Evolutionary conservation across 352 stramenopile species (phyloP).

Genomic region (Peronospora belbahrii): DNA sequence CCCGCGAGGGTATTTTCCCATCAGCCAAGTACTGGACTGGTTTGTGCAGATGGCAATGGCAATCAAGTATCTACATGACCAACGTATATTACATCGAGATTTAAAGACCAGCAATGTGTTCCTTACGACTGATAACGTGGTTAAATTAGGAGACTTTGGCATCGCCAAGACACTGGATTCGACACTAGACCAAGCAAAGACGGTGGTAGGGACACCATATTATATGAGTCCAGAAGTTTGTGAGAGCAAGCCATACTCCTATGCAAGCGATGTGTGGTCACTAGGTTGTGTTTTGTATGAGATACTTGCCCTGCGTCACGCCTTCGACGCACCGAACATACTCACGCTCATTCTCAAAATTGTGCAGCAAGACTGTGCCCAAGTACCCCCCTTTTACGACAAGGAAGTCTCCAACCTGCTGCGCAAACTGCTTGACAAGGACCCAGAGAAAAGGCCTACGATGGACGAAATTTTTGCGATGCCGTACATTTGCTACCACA

Average conservation of each 20-base stretch:
- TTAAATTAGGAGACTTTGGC: conserved; percentile 91
- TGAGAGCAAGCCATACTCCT: conserved; percentile 89
- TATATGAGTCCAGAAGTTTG: conserved; percentile 93
- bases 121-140: conserved; percentile 71
- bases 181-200: conserved; percentile 81
- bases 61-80: conserved; percentile 91
- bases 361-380: conserved; percentile 66
- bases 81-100: conserved; percentile 88
- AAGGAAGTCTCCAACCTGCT: conserved; percentile 47
- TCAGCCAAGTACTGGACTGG: conserved; percentile 67
- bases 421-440: conserved; percentile 51
- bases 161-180: conserved; percentile 86
- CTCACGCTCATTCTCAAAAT: conserved; percentile 81
- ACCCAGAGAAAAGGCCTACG: conserved; percentile 45
- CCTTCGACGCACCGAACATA: conserved; percentile 82
- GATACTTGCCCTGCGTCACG: conserved; percentile 75
- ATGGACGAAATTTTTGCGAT: conserved; percentile 73
- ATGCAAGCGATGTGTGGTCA: conserved; percentile 89
- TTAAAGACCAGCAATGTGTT: conserved; percentile 94
- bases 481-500: conserved; percentile 68
- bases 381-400: conserved; percentile 54
- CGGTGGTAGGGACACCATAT: conserved; percentile 89
- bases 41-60: conserved; percentile 93
- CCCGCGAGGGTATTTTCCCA: conserved; percentile 44
- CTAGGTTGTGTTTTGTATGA: conserved; percentile 89